Evolutionary conservation across 306 rosid genomes (phyloP), one percentile per base, ranked within the genome.

Genomic region (Casuarina cunninghamiana): DNA sequence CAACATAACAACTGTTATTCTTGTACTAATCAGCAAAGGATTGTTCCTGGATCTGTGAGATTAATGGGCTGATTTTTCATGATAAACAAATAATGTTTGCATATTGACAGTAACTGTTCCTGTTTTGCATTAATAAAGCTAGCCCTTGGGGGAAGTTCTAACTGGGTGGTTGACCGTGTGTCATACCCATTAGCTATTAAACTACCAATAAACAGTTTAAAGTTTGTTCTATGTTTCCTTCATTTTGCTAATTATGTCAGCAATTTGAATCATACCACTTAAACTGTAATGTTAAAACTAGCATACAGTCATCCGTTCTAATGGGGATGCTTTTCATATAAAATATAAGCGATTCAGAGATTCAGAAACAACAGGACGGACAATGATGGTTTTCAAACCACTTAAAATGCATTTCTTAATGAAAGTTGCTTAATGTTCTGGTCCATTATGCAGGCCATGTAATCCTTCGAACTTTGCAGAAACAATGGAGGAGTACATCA

Each of bases 401-500:
- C 45, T 21, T 21, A 26, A 16, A 53, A 4, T 13, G 69, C 5
- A 62, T 35, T 62, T 62, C 45, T 62, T 53, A 35, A 53, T 69
- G 60, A 75, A 16, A 49, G 17, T 15, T 72, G 44, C 79, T 72
- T 72, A 58, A 67, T 43, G 50, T 63, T 82, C 42, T 50, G 81
- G 80, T 57, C 57, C 57, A 62, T 79, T 71, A 1, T 83, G 79
- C 83, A 95, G 97, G 99, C 97, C 97, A 62, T 74, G 74, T 69
- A 86, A 90, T 85, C 97, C 96, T 68, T 89, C 88, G 32, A 81
- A 82, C 9, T 89, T 88, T 69, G 78, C 85, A 84, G 53, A 46
- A 74, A 58, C 84, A 67, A 85, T 95, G 96, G 97, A 93, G 83
- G 93, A 93, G 74, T 95, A 95, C 81, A 74, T 86, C 70, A 85